Base-by-base conservation (phyloP, 1,139 yeast species). In the Debaryomyces sp. region DNA sequence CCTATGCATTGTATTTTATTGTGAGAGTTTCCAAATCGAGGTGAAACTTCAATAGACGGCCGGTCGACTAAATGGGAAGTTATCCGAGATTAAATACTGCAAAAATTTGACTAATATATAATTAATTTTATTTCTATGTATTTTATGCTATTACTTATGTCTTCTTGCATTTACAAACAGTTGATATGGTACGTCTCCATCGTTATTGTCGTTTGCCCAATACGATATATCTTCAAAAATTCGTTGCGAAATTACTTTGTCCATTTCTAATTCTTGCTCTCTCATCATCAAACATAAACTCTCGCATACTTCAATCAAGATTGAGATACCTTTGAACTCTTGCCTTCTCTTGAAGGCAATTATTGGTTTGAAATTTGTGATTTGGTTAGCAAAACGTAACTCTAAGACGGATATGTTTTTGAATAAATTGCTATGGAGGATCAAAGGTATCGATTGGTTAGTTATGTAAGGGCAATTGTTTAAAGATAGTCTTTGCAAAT, bases 271-370 rank as follows among this genome's bases (percentile, higher is more conserved):
- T 57, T 89, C 92, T 51, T 85, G 88, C 45, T 78, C 76, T 50
- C 81, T 71, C 73, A 89, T 76, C 49, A 84, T 72, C 24, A 70
- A 63, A 62, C 85, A 85, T 41, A 89, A 71, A 2, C 73, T 66
- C 59, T 88, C 96, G 64, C 96, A 89, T 30, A 90, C 84, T 65
- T 90, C 96, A 21, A 91, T 75, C 41, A 89, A 65, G 12, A 90
- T 77, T 2, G 82, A 75, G 7, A 80, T 73, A 6, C 82, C 81
- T 41, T 66, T 65, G 33, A 72, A 67, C 50, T 80, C 81, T 55
- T 84, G 87, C 54, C 82, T 73, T 50, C 87, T 74, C 60, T 84
- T 86, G 71, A 85, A 90, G 55, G 79, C 78, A 21, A 89, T 84
- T 3, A 92, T 66, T 2, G 94, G 85, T 46, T 70, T 72, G 66